These are phyloP conservation scores for Mycena chlorophos DNA, from an alignment of 768 basidiomycete species.

Conservation along the genomic window DNA sequence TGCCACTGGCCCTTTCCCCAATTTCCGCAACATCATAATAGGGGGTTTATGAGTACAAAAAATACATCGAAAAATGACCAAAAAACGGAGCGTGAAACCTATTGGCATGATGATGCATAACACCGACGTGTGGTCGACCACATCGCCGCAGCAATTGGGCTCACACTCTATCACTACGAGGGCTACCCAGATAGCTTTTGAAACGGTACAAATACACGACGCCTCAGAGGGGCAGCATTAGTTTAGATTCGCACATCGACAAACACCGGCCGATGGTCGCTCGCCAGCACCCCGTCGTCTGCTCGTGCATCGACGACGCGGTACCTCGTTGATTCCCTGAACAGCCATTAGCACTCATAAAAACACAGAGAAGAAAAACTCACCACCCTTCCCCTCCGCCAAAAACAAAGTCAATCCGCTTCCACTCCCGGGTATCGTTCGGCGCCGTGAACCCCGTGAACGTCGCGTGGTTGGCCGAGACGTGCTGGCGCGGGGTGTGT, in stretches of 20 bases:
- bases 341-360: background rate
- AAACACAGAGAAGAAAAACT: background rate
- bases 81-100: too few species aligned
- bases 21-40: too few species aligned
- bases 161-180: too few species aligned
- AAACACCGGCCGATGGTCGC: conserved; percentile 59
- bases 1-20: too few species aligned
- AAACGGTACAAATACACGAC: too few species aligned
- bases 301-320: background rate
- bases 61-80: too few species aligned
- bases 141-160: too few species aligned
- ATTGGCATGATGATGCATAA: too few species aligned
- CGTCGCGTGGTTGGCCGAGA: conserved; percentile 50
- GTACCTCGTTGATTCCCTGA: background rate
- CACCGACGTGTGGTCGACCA: too few species aligned
- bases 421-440: conserved; percentile 36
- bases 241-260: conserved; percentile 36
- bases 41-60: too few species aligned
- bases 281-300: conserved; percentile 46
- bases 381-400: conserved; percentile 51
- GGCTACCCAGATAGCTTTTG: too few species aligned
- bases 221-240: too few species aligned
- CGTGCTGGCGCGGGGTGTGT: conserved; percentile 38
- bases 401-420: conserved; percentile 54
- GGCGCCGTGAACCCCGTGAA: conserved; percentile 52